Base-by-base conservation (phyloP, 768 basidiomycete species). In the Pleurotus ostreatus region DNA sequence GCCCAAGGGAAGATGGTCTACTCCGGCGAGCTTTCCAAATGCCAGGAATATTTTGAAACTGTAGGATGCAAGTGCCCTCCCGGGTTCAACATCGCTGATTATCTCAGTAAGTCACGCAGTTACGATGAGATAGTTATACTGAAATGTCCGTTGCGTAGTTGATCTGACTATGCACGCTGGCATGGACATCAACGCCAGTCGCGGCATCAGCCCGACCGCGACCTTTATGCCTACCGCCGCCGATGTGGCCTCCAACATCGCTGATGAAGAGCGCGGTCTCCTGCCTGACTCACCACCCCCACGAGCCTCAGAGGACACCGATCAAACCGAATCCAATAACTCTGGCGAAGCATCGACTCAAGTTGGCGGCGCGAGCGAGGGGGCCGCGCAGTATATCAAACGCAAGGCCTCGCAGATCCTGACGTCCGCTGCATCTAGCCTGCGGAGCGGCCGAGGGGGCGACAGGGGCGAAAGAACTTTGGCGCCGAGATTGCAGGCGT, bases 21-120 rank as follows among this genome's bases (percentile, higher is more conserved):
- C 70, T 88, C 89, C 2, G 94, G 94, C 11, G 86, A 86, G 60
- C 82, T 86, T 30, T 67, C 73, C 0, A 82, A 80, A 57, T 93
- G 92, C 65, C 88, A 92, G 55, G 81, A 82, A 2, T 94, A 97
- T 71, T 90, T 98, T 58, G 77, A 81, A 25, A 75, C 74, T 4
- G 85, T 94, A 48, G 94, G 89, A 1, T 80, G 85, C 57, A 82
- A 86, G 0, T 99, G 97, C 66, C 97, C 97, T 4, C 76, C 85
- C 8, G 97, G 96, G 0, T 98, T 94, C 70, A 99, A 99, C 66
- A 91, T 98, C 60, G 97, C 96, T 0, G 97, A 99, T 72, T 98
- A 85, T 71, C 74, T 98, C 56, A 98, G 94, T 95, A 66, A 54
- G 89, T 80, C 15, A 18, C 58, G 5, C 23, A 25, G 8, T 3